Base-by-base conservation (phyloP, 345 rosid species). In the Eucalyptus guilfoylei region DNA sequence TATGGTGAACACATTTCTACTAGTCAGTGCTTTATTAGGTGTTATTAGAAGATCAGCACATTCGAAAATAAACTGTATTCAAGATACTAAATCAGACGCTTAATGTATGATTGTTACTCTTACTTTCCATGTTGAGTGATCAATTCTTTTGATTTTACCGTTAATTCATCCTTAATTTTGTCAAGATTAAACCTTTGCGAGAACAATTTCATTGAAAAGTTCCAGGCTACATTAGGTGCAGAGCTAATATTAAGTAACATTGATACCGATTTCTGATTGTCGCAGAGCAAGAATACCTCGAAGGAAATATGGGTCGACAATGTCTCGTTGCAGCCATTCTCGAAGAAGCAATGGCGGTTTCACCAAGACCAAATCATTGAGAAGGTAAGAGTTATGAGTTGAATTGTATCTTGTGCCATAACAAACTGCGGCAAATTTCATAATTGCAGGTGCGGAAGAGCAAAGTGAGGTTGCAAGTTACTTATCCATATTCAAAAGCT, bases 271-370 rank as follows among this genome's bases (percentile, higher is more conserved):
- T 64, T 19, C 45, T 69, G 58, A 40, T 62, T 13, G 64, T 85
- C 88, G 89, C 90, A 95, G 98, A 92, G 93, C 92, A 92, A 92
- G 45, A 93, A 90, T 58, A 67, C 91, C 37, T 72, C 89, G 11
- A 89, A 90, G 69, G 95, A 95, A 34, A 92, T 97, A 88, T 95
- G 92, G 94, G 93, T 90, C 30, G 97, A 91, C 80, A 94, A 87
- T 85, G 86, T 97, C 89, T 95, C 96, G 1, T 64, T 96, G 48
- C 95, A 95, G 88, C 91, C 95, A 52, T 97, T 95, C 89, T 94
- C 96, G 14, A 93, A 90, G 92, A 50, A 93, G 87, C 93, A 96
- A 81, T 97, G 98, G 98, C 93, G 92, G 88, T 87, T 94, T 45
- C 94, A 95, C 89, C 98, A 97, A 91, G 91, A 94, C 45, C 87